Percentiles rank a stretch among this genome's conserved stretches.
phyloP scores from a whole-genome alignment of 139 green algal species.

The Tetradesmus lagerheimii region DNA sequence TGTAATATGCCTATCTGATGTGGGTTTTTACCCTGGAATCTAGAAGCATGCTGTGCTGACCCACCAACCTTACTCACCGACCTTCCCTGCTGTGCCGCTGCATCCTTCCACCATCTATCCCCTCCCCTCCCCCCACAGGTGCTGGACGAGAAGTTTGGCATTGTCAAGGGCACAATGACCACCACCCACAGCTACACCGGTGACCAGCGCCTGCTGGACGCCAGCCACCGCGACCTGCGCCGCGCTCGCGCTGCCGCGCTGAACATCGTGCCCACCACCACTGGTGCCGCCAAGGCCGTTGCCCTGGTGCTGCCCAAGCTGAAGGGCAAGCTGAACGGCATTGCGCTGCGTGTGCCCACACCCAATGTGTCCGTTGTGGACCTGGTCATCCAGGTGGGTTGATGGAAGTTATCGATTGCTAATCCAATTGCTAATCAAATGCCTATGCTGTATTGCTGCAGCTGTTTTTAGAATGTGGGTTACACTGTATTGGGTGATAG shows the following conservation, averaged over 20 bases:
- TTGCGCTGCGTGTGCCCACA: slow-evolving; percentile 98
- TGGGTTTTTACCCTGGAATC: too few relatives aligned
- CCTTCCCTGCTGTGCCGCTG: not conserved
- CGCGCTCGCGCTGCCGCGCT: slow-evolving; percentile 96
- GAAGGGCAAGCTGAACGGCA: slow-evolving; percentile 97
- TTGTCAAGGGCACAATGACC: slow-evolving; percentile 99
- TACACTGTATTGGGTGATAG: too few relatives aligned
- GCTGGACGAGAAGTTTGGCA: slow-evolving; percentile 98
- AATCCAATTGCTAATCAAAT: too few relatives aligned
- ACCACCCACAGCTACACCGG: slow-evolving; percentile 99
- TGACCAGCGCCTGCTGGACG: slow-evolving; percentile 99
- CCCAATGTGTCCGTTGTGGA: slow-evolving; percentile 99
- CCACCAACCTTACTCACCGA: too few relatives aligned
- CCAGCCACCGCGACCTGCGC: slow-evolving; percentile 97
- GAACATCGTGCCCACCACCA: slow-evolving; percentile 99
- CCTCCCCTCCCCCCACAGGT: slow-evolving; percentile 81
- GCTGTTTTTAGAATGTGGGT: too few relatives aligned
- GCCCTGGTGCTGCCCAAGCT: slow-evolving; percentile 94
- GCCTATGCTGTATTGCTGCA: too few relatives aligned
- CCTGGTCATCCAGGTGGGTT: slow-evolving; percentile 93
- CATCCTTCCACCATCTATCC: not conserved
- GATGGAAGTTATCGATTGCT: too few relatives aligned
- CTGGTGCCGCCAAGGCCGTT: slow-evolving; percentile 98
- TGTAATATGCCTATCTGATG: too few relatives aligned
- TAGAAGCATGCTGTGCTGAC: too few relatives aligned